Evolutionary conservation across 768 basidiomycete genomes (phyloP), one percentile per base, ranked within the genome.

Genomic region (Dictyophora rubrovolvata): DNA sequence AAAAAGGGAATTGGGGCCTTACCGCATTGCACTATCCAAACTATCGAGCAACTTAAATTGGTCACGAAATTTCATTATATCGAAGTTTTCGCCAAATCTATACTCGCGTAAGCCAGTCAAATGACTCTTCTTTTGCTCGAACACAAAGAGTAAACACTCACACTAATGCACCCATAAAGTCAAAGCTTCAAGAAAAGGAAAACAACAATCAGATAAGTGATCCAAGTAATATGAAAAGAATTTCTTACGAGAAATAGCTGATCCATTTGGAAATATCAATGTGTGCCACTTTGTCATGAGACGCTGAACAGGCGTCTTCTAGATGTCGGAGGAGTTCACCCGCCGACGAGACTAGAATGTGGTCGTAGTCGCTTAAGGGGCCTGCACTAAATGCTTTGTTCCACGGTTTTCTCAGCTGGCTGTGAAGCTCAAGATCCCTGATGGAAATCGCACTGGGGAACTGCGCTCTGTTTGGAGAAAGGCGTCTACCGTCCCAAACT

Each of bases 31-130:
- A 20, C 69, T 71, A 63, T 76, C 74, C 77, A 67, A 23, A 74
- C 70, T 75, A 73, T 76, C 8, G 75, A 68, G 22, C 73, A 72
- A 37, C 72, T 70, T 53, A 69, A 69, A 64, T 81, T 79, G 18
- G 28, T 48, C 6, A 73, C 74, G 59, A 42, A 34, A 33, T 33
- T 68, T 68, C 68, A 73, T 68, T 55, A 73, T 66, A 50, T 75
- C 71, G 35, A 72, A 74, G 7, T 70, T 69, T 8, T 71, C 71
- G 6, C 72, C 72, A 47, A 75, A 76, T 35, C 74, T 76, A 34
- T 17, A 28, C 10, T 9, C 12, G n/a, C 12, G n/a, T 14, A 42
- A 42, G 28, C 28, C 28, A 28, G 28, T 28, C 28, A 42, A 42
- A n/a, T 42, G 42, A 42, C 3, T 42, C 12, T 12, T 42, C n/a